Evolutionary conservation across 495 filamentous ascomycete genomes (phyloP).

Genomic region (Tetracladium setigerum): DNA sequence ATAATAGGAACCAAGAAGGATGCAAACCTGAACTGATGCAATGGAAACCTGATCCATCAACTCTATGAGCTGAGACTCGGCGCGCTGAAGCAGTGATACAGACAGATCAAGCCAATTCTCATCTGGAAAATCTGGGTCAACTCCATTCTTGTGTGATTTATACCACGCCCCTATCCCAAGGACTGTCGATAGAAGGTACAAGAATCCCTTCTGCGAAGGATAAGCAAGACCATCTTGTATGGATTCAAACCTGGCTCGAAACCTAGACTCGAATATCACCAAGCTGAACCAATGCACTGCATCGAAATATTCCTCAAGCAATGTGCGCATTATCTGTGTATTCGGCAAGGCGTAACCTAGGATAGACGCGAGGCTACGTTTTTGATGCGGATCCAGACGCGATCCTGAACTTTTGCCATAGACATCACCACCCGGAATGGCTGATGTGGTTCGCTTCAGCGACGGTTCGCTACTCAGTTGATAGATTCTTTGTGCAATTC

Average conservation of each 20-base stretch:
- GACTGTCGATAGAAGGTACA: slow-evolving; percentile 24
- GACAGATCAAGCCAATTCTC: slow-evolving; percentile 15
- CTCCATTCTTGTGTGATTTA: slow-evolving; percentile 16
- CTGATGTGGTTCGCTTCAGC: slow-evolving; percentile 23
- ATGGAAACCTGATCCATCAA: slow-evolving; percentile 24
- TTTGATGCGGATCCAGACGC: slow-evolving; percentile 3
- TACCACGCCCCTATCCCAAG: slow-evolving; percentile 28
- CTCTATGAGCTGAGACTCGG: slow-evolving; percentile 23
- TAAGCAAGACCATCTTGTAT: slow-evolving; percentile 24
- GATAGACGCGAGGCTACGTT: slow-evolving; percentile 17
- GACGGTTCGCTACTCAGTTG: slow-evolving; percentile 20
- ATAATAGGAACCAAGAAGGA: slow-evolving; percentile 28
- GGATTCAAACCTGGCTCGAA: slow-evolving; percentile 20
- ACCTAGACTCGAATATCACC: slow-evolving; percentile 26
- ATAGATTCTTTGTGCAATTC: slow-evolving; percentile 23
- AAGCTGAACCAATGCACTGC: slow-evolving; percentile 31
- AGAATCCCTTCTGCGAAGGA: slow-evolving; percentile 23
- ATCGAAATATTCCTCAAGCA: slow-evolving; percentile 29
- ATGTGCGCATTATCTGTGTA: slow-evolving; percentile 11
- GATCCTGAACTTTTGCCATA: not conserved
- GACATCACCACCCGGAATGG: slow-evolving; percentile 24
- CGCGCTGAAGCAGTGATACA: slow-evolving; percentile 19
- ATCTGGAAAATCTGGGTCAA: slow-evolving; percentile 3
- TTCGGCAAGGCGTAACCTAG: slow-evolving; percentile 19
- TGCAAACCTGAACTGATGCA: slow-evolving; percentile 28